Conservation (phyloP, 352 stramenopile species). For the Phytophthora hibernalis region DNA sequence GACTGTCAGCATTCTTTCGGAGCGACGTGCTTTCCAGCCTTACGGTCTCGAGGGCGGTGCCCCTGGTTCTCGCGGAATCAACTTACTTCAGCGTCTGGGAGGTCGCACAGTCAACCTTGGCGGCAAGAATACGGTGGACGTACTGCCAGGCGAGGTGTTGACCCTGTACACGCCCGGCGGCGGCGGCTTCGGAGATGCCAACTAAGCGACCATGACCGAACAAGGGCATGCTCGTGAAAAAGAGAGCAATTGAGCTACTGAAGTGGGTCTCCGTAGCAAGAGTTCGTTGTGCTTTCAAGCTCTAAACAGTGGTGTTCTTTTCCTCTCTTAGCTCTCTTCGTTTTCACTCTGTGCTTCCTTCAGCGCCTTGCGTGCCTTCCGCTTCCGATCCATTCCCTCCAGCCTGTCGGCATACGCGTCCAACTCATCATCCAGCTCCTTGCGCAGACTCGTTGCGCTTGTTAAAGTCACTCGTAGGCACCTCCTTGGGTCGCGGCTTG, state of each 20-base stretch:
- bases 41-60: conserved; percentile 95
- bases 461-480: conserved; percentile 43
- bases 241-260: conserved; percentile 20
- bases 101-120: conserved; percentile 79
- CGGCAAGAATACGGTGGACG: conserved; percentile 96
- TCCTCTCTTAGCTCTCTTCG: conserved; percentile 21
- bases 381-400: conserved; percentile 21
- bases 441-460: conserved; percentile 59
- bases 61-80: conserved; percentile 91
- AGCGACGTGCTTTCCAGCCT: conserved; percentile 95
- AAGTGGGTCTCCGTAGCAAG: not conserved
- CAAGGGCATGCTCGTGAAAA: conserved; percentile 14
- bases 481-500: conserved; percentile 16
- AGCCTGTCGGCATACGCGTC: conserved; percentile 63
- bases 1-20: conserved; percentile 97
- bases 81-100: conserved; percentile 86
- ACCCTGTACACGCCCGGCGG: conserved; percentile 97
- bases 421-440: conserved; percentile 68
- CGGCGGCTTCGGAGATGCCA: conserved; percentile 90
- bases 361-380: conserved; percentile 25
- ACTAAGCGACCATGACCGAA: conserved; percentile 27
- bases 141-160: conserved; percentile 93
- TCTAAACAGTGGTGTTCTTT: conserved; percentile 23
- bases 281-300: conserved; percentile 10
- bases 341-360: conserved; percentile 21